These are phyloP conservation scores for Nadsonia commutata DNA, from an alignment of 1,139 yeast genomes.

Conservation along the genomic window DNA sequence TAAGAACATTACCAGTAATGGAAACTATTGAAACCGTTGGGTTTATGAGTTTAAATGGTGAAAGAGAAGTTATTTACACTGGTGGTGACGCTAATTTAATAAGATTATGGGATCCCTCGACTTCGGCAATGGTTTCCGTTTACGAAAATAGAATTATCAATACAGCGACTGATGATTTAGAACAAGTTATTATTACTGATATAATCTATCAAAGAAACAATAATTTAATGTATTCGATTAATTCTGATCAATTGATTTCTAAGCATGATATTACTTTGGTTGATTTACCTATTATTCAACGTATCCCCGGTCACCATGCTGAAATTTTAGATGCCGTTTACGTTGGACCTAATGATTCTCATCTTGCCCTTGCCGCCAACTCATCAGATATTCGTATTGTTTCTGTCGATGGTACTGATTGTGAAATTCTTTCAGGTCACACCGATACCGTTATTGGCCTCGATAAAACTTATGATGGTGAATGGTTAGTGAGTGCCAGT, in stretches of 20 bases:
- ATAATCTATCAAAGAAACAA: conserved; percentile 10
- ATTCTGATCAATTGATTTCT: conserved; percentile 75
- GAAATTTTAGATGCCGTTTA: conserved; percentile 74
- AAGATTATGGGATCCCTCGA: conserved; percentile 39
- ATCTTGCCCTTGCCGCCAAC: conserved; percentile 78
- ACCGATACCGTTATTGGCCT: conserved; percentile 69
- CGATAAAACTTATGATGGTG: conserved; percentile 65
- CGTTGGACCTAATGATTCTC: conserved; percentile 38
- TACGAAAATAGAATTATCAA: background rate
- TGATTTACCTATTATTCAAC: conserved; percentile 19
- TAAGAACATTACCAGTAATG: conserved; percentile 54
- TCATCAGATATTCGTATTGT: conserved; percentile 80
- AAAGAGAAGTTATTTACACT: conserved; percentile 34
- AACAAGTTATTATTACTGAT: conserved; percentile 52
- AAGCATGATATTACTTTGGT: conserved; percentile 32
- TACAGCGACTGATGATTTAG: conserved; percentile 17
- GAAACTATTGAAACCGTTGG: conserved; percentile 79
- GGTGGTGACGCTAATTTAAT: conserved; percentile 70
- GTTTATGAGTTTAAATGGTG: conserved; percentile 25
- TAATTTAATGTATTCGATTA: conserved; percentile 28
- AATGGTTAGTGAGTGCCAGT: conserved; percentile 87
- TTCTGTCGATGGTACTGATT: conserved; percentile 27
- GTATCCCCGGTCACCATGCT: conserved; percentile 89
- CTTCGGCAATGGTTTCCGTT: conserved; percentile 4
- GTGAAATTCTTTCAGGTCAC: conserved; percentile 63